A percentile compares a stretch with the other conserved stretches of the same genome.
phyloP scores from a whole-genome alignment of 2,329 filamentous ascomycete genomes.

The Arachnomyces sp. region DNA sequence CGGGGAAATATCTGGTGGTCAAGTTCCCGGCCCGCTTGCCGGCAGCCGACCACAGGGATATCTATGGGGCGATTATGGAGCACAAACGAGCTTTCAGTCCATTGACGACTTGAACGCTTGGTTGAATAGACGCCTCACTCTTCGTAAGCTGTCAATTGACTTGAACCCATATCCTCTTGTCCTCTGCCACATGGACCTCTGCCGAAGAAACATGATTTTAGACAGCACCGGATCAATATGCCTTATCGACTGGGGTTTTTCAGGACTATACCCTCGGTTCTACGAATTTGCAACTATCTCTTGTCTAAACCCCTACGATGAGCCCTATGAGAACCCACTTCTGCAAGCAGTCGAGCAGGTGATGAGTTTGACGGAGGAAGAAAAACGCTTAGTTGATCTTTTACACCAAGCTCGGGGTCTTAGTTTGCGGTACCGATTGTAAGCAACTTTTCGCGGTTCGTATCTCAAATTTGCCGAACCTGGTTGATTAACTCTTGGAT shows the following conservation, averaged over 20 bases:
- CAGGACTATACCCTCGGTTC: neutral
- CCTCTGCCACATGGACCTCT: conserved; percentile 12
- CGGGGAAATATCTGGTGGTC: conserved; percentile 2
- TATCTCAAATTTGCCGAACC: no score
- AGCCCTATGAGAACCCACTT: no score
- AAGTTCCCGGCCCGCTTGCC: conserved; percentile 10
- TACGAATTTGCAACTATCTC: neutral
- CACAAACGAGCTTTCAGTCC: conserved; percentile 7
- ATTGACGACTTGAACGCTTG: conserved; percentile 12
- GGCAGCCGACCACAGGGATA: conserved; percentile 10
- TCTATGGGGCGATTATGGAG: conserved; percentile 12
- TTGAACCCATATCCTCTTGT: conserved; percentile 11
- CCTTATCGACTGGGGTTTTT: neutral
- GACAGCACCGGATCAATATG: conserved; percentile 1
- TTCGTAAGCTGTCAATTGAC: conserved; percentile 13
- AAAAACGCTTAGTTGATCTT: no score
- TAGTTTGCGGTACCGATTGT: no score
- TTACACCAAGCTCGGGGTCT: no score
- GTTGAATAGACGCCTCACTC: conserved; percentile 12
- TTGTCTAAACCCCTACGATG: no score
- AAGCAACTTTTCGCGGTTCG: no score
- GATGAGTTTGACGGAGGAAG: no score
- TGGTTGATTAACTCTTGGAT: no score
- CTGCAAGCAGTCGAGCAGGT: no score
- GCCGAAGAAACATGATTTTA: conserved; percentile 8